Percentiles rank a stretch among this genome's conserved stretches.
phyloP scores from a whole-genome alignment of 345 rosid species.

The Raphanus sativus region DNA sequence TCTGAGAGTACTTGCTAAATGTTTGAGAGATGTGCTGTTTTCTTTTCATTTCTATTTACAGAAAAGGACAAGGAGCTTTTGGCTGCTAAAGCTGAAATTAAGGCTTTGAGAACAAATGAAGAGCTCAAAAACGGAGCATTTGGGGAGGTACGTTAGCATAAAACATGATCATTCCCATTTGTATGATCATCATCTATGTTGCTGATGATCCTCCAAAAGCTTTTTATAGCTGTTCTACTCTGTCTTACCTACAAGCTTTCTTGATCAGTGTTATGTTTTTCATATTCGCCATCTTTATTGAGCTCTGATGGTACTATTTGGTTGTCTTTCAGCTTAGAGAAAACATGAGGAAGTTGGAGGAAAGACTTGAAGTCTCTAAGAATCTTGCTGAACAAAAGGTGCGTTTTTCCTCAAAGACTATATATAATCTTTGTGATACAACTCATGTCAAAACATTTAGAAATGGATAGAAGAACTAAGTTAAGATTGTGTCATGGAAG shows the following conservation, averaged over 20 bases:
- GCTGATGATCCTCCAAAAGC: background rate
- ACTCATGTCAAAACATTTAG: conserved; percentile 3
- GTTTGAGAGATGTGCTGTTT: background rate
- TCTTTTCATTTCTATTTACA: conserved; percentile 33
- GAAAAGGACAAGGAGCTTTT: conserved; percentile 61
- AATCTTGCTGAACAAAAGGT: conserved; percentile 61
- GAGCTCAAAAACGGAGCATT: conserved; percentile 65
- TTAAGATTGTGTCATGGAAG: conserved; percentile 1
- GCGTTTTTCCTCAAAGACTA: background rate
- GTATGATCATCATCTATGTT: background rate
- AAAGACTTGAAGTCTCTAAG: conserved; percentile 35
- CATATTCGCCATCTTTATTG: background rate
- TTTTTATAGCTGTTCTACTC: background rate
- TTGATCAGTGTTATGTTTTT: background rate
- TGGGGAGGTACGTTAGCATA: conserved; percentile 52
- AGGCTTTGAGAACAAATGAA: conserved; percentile 67
- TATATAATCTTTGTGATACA: background rate
- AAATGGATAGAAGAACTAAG: background rate
- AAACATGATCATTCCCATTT: background rate
- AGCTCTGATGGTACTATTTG: conserved; percentile 12
- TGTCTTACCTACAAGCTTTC: conserved; percentile 6
- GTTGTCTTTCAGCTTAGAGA: conserved; percentile 52
- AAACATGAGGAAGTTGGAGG: conserved; percentile 53
- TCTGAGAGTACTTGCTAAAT: background rate
- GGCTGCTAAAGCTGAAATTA: conserved; percentile 58